These are phyloP conservation scores for Escallonia rubra DNA, from an alignment of 129 eudicot genomes.

Conservation along the genomic window DNA sequence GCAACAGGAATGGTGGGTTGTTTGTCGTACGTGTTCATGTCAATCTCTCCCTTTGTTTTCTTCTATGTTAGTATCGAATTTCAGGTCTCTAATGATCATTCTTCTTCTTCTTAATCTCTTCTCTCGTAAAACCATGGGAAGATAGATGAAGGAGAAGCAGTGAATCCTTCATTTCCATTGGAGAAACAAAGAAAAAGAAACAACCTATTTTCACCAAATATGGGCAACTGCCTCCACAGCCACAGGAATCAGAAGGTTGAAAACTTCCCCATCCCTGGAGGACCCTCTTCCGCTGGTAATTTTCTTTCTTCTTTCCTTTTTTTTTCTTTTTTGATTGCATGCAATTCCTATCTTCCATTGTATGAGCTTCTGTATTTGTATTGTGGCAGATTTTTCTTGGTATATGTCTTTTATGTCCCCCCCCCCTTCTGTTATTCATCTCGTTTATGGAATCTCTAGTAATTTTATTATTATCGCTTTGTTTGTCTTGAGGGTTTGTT, in stretches of 20 bases:
- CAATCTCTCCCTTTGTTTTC: not conserved
- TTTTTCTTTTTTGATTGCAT: not conserved
- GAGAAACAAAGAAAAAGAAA: not conserved
- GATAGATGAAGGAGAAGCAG: not conserved
- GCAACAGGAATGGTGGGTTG: too few relatives aligned
- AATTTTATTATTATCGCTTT: too few relatives aligned
- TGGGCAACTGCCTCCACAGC: conserved; percentile 16
- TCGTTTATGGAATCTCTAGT: too few relatives aligned
- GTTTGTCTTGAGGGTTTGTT: too few relatives aligned
- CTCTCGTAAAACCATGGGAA: conserved; percentile 4
- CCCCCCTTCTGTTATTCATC: too few relatives aligned
- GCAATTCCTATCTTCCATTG: not conserved
- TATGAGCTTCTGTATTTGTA: too few relatives aligned
- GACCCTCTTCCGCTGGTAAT: conserved; percentile 1
- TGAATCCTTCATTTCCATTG: not conserved
- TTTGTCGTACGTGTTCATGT: not conserved
- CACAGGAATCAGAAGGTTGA: not conserved
- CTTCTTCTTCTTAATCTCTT: not conserved
- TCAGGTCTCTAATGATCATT: not conserved
- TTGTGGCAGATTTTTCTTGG: too few relatives aligned
- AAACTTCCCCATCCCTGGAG: not conserved
- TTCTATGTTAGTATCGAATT: not conserved
- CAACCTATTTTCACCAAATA: not conserved
- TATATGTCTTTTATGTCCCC: too few relatives aligned
- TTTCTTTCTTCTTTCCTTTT: not conserved